Base-by-base conservation (phyloP, 73 alveolate genomes). In the Paramecium sonneborni region DNA sequence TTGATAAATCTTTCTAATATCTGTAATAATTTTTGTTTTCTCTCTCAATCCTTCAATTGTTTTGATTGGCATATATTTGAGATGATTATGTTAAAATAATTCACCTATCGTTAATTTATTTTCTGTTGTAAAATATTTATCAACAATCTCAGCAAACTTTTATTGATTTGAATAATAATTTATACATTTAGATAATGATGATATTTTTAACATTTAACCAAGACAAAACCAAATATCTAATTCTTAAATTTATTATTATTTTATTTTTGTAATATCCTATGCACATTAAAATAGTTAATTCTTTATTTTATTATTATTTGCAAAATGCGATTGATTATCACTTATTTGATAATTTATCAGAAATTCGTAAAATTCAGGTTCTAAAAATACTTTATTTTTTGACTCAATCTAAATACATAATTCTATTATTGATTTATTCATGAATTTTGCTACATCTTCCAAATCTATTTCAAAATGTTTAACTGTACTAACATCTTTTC, bases 221-320 rank as follows among this genome's bases (percentile, higher is more conserved):
- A 70, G n/a, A 70, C 86, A 70, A 35, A 18, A 70, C 26, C 26
- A 70, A 32, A 70, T 35, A 70, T 70, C 86, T n/a, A 70, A 35
- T 15, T 70, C 86, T 28, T 70, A 11, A 15, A 70, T 32, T 28
- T 70, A 15, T 26, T 32, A 18, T 70, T 70, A 14, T 32, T 32
- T 70, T 8, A 70, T 70, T 12, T 70, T 70, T 10, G 86, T 70
- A 21, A 70, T 70, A 4, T 23, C 86, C 2, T 70, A 12, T 4
- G 86, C 55, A 70, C 58, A 28, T 35, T 35, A 35, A 35, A 35
- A 4, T 6, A 35, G 43, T 35, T 35, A 35, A 35, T 6, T 35
- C 43, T 35, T 35, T 4, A 35, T 35, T 35, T 35, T 35, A 35
- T 35, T 35, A 35, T 6, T 35, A 35, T 35, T 35, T 2, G 43